Conservation (phyloP, 176 grass and related monocot species). For the Dactylis glomerata region DNA sequence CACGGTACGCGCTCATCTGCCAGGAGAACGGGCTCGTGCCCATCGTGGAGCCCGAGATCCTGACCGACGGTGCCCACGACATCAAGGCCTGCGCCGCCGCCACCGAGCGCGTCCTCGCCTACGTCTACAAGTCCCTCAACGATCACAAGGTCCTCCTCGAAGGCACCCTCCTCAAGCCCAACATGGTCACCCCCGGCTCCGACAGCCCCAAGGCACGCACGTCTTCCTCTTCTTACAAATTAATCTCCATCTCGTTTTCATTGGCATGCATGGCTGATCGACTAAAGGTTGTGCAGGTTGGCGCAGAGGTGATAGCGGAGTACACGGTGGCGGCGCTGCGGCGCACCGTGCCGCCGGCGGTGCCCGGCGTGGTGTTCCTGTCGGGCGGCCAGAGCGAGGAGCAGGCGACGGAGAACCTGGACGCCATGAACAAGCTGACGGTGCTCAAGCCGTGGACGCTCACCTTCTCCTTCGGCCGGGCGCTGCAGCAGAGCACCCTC, state of each 20-base stretch:
- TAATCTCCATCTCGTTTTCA: neutral
- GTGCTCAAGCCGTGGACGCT: constrained; percentile 91
- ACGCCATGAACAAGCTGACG: constrained; percentile 87
- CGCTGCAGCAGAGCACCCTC: constrained; percentile 91
- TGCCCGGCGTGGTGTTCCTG: constrained; percentile 83
- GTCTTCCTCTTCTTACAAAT: neutral
- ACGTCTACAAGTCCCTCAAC: constrained; percentile 83
- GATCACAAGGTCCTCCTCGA: constrained; percentile 90
- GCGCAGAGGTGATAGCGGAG: constrained; percentile 62
- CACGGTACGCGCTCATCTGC: constrained; percentile 76
- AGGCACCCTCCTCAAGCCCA: constrained; percentile 85
- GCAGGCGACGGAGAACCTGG: constrained; percentile 73
- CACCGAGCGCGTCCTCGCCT: constrained; percentile 80
- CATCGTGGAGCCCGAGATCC: constrained; percentile 96
- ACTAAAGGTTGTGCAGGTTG: constrained; percentile 34
- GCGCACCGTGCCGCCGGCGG: constrained; percentile 82
- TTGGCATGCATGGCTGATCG: constrained; percentile 2
- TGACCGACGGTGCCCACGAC: constrained; percentile 77
- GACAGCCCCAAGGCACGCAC: constrained; percentile 82
- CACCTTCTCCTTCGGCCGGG: constrained; percentile 92
- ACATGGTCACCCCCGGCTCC: constrained; percentile 96
- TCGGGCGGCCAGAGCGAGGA: constrained; percentile 96
- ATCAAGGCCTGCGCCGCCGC: constrained; percentile 66
- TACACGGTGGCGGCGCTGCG: constrained; percentile 81
- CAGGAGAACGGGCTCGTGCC: constrained; percentile 90